Evolutionary conservation across 164 flowering plant species (phyloP).

Genomic region (Liquidambar formosana): DNA sequence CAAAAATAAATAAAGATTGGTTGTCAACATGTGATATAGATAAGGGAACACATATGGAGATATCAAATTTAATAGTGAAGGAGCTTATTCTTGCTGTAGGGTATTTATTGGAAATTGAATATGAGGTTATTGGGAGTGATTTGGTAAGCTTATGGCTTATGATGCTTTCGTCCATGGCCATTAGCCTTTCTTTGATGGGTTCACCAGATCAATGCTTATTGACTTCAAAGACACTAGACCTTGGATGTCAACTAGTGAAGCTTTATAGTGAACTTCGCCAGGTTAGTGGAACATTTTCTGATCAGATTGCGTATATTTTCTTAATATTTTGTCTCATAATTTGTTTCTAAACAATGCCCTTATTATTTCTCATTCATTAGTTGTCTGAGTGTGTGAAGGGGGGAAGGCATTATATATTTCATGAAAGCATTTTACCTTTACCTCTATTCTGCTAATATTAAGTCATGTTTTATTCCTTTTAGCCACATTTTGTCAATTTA

Average conservation of each 20-base stretch:
- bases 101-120: constrained; percentile 69
- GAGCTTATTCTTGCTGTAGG: constrained; percentile 56
- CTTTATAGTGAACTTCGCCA: constrained; percentile 87
- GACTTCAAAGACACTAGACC: constrained; percentile 33
- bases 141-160: constrained; percentile 65
- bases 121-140: constrained; percentile 67
- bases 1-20: constrained; percentile 30
- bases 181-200: constrained; percentile 32
- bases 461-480: not conserved
- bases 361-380: too few species aligned
- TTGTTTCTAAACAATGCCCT: too few species aligned
- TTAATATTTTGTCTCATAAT: too few species aligned
- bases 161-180: constrained; percentile 44
- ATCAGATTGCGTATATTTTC: not conserved
- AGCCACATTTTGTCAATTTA: not conserved
- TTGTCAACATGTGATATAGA: constrained; percentile 20
- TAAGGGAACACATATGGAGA: constrained; percentile 10
- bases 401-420: too few species aligned
- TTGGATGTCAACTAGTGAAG: constrained; percentile 64
- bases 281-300: constrained; percentile 45
- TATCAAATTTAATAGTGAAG: constrained; percentile 36
- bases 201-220: constrained; percentile 26
- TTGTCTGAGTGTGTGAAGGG: too few species aligned
- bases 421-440: too few species aligned
- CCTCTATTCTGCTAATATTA: too few species aligned